Evolutionary conservation across 257 asterid species (phyloP).

Genomic region (Prunella vulgaris): DNA sequence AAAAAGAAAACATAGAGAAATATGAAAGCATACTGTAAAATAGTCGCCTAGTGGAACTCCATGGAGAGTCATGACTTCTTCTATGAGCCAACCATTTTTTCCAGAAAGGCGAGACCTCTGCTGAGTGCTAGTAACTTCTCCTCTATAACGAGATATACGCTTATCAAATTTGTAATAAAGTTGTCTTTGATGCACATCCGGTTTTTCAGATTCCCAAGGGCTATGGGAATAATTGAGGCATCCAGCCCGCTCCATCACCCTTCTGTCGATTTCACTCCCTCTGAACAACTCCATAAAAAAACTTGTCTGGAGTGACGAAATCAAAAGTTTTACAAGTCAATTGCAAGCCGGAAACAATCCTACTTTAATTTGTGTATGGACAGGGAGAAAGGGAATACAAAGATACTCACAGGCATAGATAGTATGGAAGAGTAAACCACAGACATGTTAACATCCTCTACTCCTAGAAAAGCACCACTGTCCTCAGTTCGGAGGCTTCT

Average conservation of each 20-base stretch:
- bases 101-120: conserved; percentile 67
- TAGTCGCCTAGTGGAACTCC: conserved; percentile 94
- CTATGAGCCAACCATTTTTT: conserved; percentile 75
- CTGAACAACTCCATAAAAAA: conserved; percentile 91
- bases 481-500: conserved; percentile 64
- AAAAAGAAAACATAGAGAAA: too few species aligned
- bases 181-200: conserved; percentile 79
- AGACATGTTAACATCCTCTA: conserved; percentile 74
- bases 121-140: conserved; percentile 97
- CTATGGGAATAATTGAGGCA: conserved; percentile 77
- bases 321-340: background rate
- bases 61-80: conserved; percentile 96
- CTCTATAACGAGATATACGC: conserved; percentile 71
- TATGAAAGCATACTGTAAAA: conserved; percentile 85
- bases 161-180: conserved; percentile 83
- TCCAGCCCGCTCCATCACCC: conserved; percentile 91
- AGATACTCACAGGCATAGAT: conserved; percentile 74
- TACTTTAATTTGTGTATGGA: background rate
- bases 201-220: conserved; percentile 92
- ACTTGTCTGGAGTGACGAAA: conserved; percentile 46
- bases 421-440: conserved; percentile 64
- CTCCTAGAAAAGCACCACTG: conserved; percentile 59
- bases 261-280: conserved; percentile 75
- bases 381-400: background rate
- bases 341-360: background rate